Base-by-base conservation (phyloP, 208 protist genomes). In the Eutreptiella sp. region DNA sequence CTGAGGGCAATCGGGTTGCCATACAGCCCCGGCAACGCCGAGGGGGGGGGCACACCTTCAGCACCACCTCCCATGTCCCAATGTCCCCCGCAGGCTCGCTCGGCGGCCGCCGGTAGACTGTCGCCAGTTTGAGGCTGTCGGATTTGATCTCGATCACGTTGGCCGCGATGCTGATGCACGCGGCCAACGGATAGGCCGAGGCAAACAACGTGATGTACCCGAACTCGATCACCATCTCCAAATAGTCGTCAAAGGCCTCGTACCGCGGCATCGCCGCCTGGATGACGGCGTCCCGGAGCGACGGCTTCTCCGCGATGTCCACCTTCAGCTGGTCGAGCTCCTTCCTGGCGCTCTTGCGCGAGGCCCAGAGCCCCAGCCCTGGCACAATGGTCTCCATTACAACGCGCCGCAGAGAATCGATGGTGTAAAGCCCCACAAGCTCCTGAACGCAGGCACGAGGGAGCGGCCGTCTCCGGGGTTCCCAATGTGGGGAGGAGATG, bases 191-290 rank as follows among this genome's bases (percentile, higher is more conserved):
- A 47, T 79, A 85, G 38, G 77, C 78, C 34, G 65, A 41, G 35
- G 80, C 72, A 58, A 88, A 88, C 60, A 88, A 61, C 0, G 71
- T 58, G 11, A 88, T 74, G 70, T 79, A 84, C 31, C 77, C 80
- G 32, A 83, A 80, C 70, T 88, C 75, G 9, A 86, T 80, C 21
- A 81, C 72, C 68, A 83, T 85, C 60, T 86, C 82, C 19, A 86
- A 59, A 50, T 80, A 84, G 62, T 88, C 80, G 32, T 60, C 58
- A 71, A 83, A 83, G 24, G 77, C 67, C 43, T 85, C 80, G 47
- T 83, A 81, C 23, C 58, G 35, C 26, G 75, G 59, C 5, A 81
- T 48, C 26, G 62, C 53, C 39, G 79, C 73, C 41, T 84, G 74
- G 21, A 68, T 35, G 23, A 9, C 7, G 5, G 3, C 9, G 5